Conservation (phyloP, 305 asterid genomes). For the Solanum hybrid region DNA sequence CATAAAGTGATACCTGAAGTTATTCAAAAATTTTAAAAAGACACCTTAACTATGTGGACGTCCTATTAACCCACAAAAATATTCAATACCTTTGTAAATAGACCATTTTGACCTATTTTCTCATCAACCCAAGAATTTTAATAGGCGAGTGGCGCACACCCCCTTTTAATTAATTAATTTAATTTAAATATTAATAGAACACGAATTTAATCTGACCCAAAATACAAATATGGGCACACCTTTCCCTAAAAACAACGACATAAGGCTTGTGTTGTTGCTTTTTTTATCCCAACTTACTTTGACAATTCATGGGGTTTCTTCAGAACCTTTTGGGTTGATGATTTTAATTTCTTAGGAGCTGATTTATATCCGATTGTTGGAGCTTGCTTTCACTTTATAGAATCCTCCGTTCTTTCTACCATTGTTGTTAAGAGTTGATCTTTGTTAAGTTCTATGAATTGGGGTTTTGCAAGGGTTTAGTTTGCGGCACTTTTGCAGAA, state of each 20-base stretch:
- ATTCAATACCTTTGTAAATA: too few relatives aligned
- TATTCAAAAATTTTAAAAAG: too few relatives aligned
- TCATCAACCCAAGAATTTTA: too few relatives aligned
- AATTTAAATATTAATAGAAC: too few relatives aligned
- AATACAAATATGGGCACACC: conserved; percentile 24
- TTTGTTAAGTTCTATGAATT: background rate
- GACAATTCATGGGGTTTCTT: conserved; percentile 31
- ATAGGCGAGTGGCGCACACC: too few relatives aligned
- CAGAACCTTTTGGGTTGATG: conserved; percentile 18
- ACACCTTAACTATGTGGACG: too few relatives aligned
- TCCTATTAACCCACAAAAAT: too few relatives aligned
- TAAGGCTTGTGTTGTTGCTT: conserved; percentile 15
- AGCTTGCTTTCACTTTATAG: conserved; percentile 50
- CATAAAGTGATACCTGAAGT: too few relatives aligned
- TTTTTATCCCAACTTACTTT: conserved; percentile 12
- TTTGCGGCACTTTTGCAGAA: background rate
- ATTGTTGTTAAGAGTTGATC: conserved; percentile 18
- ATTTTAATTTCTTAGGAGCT: conserved; percentile 33
- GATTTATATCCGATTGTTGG: conserved; percentile 16
- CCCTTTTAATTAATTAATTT: too few relatives aligned
- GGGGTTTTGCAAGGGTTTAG: conserved; percentile 21
- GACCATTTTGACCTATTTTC: too few relatives aligned
- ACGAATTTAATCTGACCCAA: too few relatives aligned
- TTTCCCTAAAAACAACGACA: conserved; percentile 48
- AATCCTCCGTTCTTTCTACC: conserved; percentile 46